Evolutionary conservation across 129 eudicot genomes (phyloP).

Genomic region (Smallanthus sonchifolius): DNA sequence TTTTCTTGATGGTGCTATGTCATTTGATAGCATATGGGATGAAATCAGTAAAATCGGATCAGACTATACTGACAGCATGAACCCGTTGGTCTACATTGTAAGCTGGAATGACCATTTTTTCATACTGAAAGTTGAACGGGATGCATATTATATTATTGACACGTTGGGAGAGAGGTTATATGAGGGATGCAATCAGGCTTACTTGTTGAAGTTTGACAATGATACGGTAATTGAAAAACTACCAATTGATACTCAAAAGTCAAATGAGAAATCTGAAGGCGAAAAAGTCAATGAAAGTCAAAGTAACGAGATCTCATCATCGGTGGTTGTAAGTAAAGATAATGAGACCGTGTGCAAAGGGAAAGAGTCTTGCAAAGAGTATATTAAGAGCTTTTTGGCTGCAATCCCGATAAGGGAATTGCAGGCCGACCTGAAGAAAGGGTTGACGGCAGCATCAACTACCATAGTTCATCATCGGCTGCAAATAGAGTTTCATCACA

Average conservation of each 20-base stretch:
- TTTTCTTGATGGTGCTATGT: slow-evolving; percentile 89
- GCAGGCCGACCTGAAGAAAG: slow-evolving; percentile 70
- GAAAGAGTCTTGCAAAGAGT: slow-evolving; percentile 83
- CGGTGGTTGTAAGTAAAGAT: slow-evolving; percentile 2
- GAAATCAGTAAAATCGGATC: slow-evolving; percentile 54
- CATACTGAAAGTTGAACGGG: slow-evolving; percentile 70
- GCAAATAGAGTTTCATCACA: slow-evolving; percentile 81
- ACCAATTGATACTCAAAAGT: slow-evolving; percentile 31
- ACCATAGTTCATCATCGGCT: slow-evolving; percentile 71
- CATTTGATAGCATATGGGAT: slow-evolving; percentile 92
- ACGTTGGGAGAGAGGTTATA: slow-evolving; percentile 85
- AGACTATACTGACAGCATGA: slow-evolving; percentile 11
- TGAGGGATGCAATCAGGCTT: slow-evolving; percentile 90
- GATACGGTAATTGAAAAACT: slow-evolving; percentile 51
- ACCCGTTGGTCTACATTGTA: slow-evolving; percentile 60
- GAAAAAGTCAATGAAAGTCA: slow-evolving; percentile 31
- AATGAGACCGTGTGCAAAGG: slow-evolving; percentile 56
- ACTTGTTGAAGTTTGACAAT: slow-evolving; percentile 75
- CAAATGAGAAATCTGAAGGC: slow-evolving; percentile 39
- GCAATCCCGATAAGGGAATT: slow-evolving; percentile 84
- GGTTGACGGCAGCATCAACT: slow-evolving; percentile 52
- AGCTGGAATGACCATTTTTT: slow-evolving; percentile 99
- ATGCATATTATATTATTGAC: slow-evolving; percentile 82
- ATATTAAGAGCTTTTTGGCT: slow-evolving; percentile 78
- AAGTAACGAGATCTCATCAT: slow-evolving; percentile 18